Conservation (phyloP, 2,329 filamentous ascomycete genomes). For the Neophaeococcomyces mojaviensis region DNA sequence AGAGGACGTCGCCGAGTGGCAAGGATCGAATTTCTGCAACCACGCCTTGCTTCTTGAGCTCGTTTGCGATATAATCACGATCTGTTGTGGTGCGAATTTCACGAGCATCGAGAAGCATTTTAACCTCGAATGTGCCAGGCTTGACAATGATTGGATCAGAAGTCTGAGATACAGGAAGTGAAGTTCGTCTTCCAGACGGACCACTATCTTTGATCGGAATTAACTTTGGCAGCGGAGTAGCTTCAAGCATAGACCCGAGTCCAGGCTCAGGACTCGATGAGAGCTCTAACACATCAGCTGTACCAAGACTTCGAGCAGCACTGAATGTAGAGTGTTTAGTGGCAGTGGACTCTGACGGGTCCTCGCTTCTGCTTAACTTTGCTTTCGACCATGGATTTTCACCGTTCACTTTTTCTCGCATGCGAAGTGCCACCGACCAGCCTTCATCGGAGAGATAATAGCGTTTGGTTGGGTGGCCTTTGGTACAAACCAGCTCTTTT, state of each 20-base stretch:
- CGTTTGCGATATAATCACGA: conserved; percentile 67
- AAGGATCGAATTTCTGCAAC: conserved; percentile 60
- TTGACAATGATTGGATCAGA: conserved; percentile 46
- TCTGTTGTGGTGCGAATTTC: conserved; percentile 67
- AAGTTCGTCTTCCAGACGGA: not conserved
- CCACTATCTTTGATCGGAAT: conserved; percentile 8
- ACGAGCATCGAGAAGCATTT: conserved; percentile 65
- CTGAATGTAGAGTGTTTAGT: not conserved
- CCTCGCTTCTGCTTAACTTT: not conserved
- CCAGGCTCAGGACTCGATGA: not conserved
- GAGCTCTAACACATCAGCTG: not conserved
- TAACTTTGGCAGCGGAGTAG: conserved; percentile 2
- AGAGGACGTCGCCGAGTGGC: conserved; percentile 68
- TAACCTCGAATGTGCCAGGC: conserved; percentile 61
- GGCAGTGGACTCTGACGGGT: not conserved
- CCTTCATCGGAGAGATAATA: conserved; percentile 71
- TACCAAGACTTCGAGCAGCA: not conserved
- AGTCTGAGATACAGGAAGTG: conserved; percentile 14
- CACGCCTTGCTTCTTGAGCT: conserved; percentile 60
- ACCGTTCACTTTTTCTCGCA: conserved; percentile 7
- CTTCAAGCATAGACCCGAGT: not conserved
- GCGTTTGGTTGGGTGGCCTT: conserved; percentile 58
- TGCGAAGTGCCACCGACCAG: conserved; percentile 61
- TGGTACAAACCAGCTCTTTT: conserved; percentile 67
- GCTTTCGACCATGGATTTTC: not conserved